A percentile compares a stretch with the other conserved stretches of the same genome.
Conservation (phyloP, 2,329 filamentous ascomycete species). For the Hortaea werneckii region DNA sequence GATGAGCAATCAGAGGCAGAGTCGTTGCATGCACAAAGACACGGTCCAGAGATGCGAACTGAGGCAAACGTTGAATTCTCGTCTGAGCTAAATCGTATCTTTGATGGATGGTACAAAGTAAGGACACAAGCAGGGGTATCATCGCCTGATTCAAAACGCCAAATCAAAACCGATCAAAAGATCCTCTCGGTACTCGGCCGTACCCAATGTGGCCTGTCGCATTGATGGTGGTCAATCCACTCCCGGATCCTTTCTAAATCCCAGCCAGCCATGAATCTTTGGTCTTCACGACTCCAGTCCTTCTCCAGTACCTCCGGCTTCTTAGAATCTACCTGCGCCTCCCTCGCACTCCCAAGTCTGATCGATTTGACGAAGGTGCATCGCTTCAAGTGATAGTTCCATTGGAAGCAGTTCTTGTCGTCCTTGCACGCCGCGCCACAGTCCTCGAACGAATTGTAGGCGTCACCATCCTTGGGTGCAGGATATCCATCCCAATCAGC, state of each 20-base stretch:
- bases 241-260: slow-evolving; percentile 26
- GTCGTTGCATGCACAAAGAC: too few species aligned
- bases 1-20: too few species aligned
- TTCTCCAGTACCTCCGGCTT: slow-evolving; percentile 19
- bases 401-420: slow-evolving; percentile 27
- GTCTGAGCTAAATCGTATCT: too few species aligned
- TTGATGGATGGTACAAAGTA: too few species aligned
- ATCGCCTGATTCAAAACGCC: too few species aligned
- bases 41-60: too few species aligned
- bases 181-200: slow-evolving; percentile 21
- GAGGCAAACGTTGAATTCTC: too few species aligned
- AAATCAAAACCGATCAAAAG: slow-evolving; percentile 6
- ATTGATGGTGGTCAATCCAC: slow-evolving; percentile 27
- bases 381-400: slow-evolving; percentile 16
- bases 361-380: slow-evolving; percentile 24
- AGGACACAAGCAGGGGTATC: too few species aligned
- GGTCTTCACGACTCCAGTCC: slow-evolving; percentile 24
- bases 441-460: slow-evolving; percentile 23
- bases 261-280: slow-evolving; percentile 30
- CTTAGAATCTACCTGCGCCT: slow-evolving; percentile 15
- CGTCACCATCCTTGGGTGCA: slow-evolving; percentile 17
- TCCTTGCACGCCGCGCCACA: slow-evolving; percentile 39
- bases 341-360: slow-evolving; percentile 28
- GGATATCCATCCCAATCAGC: slow-evolving; percentile 24
- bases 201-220: slow-evolving; percentile 30